phyloP scores from a whole-genome alignment of 2,329 filamentous ascomycete species.

The Alternaria metachromatica region DNA sequence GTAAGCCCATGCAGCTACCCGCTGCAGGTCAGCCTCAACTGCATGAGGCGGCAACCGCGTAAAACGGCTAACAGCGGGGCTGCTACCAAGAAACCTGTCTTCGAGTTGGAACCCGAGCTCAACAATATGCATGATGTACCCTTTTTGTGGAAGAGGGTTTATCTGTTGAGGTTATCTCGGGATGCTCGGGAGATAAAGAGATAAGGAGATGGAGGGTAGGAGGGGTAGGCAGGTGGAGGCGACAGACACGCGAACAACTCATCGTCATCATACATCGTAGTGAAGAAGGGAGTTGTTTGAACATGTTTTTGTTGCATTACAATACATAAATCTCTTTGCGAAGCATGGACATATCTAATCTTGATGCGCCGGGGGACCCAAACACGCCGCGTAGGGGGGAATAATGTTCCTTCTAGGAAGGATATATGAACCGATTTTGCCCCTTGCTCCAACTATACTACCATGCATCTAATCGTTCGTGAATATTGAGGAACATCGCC shows the following conservation, averaged over 20 bases:
- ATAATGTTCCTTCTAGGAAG: not conserved
- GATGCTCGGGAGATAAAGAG: not conserved
- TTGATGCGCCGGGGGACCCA: not conserved
- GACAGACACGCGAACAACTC: too few species aligned
- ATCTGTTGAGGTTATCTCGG: constrained; percentile 7
- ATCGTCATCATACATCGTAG: not conserved
- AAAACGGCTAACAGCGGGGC: not conserved
- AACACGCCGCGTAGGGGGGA: not conserved
- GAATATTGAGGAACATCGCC: not conserved
- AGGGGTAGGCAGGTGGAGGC: too few species aligned
- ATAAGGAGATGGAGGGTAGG: not conserved
- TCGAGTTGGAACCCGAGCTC: not conserved
- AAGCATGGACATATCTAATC: constrained; percentile 5
- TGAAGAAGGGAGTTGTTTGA: too few species aligned
- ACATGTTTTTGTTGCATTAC: constrained; percentile 8
- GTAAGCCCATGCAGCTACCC: constrained; percentile 9
- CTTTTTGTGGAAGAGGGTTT: not conserved
- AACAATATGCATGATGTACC: not conserved
- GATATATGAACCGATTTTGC: too few species aligned
- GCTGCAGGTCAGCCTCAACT: constrained; percentile 3
- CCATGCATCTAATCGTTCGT: not conserved
- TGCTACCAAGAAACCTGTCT: not conserved
- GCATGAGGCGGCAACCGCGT: not conserved
- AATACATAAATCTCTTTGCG: constrained; percentile 8
- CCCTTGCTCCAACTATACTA: constrained; percentile 1